Evolutionary conservation across 2,329 filamentous ascomycete species (phyloP), one percentile per base, ranked within the genome.

Genomic region (Ophiostoma sp.): DNA sequence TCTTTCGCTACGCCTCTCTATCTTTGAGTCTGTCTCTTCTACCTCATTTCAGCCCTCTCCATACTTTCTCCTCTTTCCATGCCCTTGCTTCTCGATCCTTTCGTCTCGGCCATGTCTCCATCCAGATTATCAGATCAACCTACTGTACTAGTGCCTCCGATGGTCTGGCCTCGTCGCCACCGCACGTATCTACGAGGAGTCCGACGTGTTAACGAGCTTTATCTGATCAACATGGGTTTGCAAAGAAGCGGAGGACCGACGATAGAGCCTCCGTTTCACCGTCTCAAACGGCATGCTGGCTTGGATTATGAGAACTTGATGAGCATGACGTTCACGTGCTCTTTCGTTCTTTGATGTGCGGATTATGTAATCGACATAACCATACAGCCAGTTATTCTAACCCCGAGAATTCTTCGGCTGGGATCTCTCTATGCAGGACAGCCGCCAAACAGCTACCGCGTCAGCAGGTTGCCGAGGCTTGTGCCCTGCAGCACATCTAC

Each of bases 91-190:
- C 49, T 18, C n/a, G 18, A n/a, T 55, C 49, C 2, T 14, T 27
- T 18, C 14, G 14, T 42, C 38, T 63, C n/a, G 12, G 27, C 36
- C 55, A 11, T 38, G 27, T 60, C 36, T 18, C 60, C 60, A 27
- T 63, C 60, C 40, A 63, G 42, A 63, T 63, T 63, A 63, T 63
- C 60, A 63, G 60, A 63, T 63, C 60, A 41, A 63, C 42, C 60
- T 42, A 63, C 38, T 41, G 60, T 6, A 18, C 38, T 18, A 42
- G 60, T 18, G 7, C 8, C 12, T 6, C 4, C 27, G 27, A 27
- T 27, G 27, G 27, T 27, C 27, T 27, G 27, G 12, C 36, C 36
- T 38, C 38, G 36, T 62, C 36, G 58, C 58, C 36, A 41, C 58
- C 38, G 58, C 58, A 18, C 60, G 60, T 63, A 63, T 63, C 60